Base-by-base conservation (phyloP, 306 rosid species). In the Canavalia ensiformis region DNA sequence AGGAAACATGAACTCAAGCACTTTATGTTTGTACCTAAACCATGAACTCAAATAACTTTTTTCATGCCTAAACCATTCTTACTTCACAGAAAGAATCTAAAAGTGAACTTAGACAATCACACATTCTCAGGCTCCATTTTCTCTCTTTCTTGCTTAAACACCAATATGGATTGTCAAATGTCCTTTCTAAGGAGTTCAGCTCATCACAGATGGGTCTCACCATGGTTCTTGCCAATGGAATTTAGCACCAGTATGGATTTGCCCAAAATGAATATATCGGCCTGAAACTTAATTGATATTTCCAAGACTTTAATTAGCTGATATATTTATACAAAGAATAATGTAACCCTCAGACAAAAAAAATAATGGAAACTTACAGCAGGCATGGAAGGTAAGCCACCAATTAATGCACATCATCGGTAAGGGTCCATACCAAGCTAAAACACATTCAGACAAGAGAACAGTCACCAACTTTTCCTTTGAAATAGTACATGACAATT, bases 341-440 rank as follows among this genome's bases (percentile, higher is more conserved):
- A 64, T 56, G 37, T 33, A 34, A 13, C 2, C 39, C 30, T 79
- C 51, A 8, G 63, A 39, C 44, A 74, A 57, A 60, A 5, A 18
- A 42, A 50, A 84, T 68, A 52, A 10, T 6, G 60, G 51, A 85
- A 86, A 81, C 91, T 87, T 86, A 88, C 90, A 35, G 70, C 68
- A 46, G 65, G 76, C 77, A 63, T 56, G 42, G 66, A 82, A 73
- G 64, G 41, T 28, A 33, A 58, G 62, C 34, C 76, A 63, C 51
- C 44, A 51, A 68, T 85, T 86, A 88, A n/a, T 88, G 89, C 30
- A 44, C 63, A 25, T 84, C 87, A 1, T 87, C 92, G 3, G 82
- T 74, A 29, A 94, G 82, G 66, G 78, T 72, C 89, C 83, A 91
- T 7, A 94, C 83, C 91, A 94, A 76, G 94, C 98, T 94, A 55